These are phyloP conservation scores for Secale cereale DNA, from an alignment of 176 grass and related monocot species.

Conservation along the genomic window DNA sequence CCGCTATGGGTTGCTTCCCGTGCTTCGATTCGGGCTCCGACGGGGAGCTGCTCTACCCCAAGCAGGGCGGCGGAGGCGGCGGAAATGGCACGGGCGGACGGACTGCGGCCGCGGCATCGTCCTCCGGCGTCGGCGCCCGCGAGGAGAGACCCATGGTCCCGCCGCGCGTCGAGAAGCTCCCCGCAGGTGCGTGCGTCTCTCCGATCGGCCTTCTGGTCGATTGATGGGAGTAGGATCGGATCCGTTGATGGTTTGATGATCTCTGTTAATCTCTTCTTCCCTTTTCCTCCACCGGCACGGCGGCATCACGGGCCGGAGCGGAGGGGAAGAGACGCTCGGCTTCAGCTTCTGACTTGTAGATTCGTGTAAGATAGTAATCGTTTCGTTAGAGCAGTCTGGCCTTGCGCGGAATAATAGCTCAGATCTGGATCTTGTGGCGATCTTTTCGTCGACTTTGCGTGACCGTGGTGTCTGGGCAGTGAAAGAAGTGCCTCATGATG, in stretches of 20 bases:
- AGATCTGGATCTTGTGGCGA: background rate
- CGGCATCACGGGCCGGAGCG: no score
- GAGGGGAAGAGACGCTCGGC: background rate
- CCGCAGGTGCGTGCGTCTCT: conserved; percentile 33
- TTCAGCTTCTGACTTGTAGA: background rate
- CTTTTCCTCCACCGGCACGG: background rate
- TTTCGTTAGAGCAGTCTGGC: background rate
- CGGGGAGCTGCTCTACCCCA: conserved; percentile 30
- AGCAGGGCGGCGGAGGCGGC: background rate
- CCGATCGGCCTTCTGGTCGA: background rate
- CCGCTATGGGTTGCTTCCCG: conserved; percentile 78
- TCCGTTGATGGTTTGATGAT: conserved; percentile 13
- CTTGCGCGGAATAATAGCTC: background rate
- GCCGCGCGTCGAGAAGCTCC: conserved; percentile 29
- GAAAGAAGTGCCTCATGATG: background rate
- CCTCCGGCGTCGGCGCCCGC: conserved; percentile 10
- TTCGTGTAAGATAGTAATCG: background rate
- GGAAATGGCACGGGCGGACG: background rate
- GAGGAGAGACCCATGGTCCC: conserved; percentile 34
- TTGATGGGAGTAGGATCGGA: conserved; percentile 42
- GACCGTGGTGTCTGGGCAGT: background rate
- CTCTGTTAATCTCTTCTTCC: conserved; percentile 5
- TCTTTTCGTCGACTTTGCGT: background rate
- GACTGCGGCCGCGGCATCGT: conserved; percentile 25
- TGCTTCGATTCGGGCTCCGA: conserved; percentile 62